These are phyloP conservation scores for Botrytis squamosa DNA, from an alignment of 2,329 filamentous ascomycete genomes.

Conservation along the genomic window DNA sequence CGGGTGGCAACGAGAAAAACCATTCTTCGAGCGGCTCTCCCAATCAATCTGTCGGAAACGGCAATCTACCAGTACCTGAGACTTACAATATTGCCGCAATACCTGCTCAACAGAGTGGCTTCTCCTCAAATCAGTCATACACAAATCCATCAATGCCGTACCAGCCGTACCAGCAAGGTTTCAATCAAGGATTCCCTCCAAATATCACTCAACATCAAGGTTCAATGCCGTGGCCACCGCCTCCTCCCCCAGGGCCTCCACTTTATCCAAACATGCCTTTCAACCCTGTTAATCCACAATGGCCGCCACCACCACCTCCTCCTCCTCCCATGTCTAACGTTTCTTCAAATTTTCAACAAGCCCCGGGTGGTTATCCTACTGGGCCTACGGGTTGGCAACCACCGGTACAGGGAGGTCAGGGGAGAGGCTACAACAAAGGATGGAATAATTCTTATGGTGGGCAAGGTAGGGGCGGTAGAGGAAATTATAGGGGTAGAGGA, in stretches of 20 bases:
- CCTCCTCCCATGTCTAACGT: slow-evolving; percentile 19
- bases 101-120: slow-evolving; percentile 4
- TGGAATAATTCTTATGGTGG: slow-evolving; percentile 30
- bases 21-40: slow-evolving; percentile 7
- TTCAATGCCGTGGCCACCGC: slow-evolving; percentile 26
- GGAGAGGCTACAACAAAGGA: slow-evolving; percentile 31
- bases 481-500: slow-evolving; percentile 33
- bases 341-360: slow-evolving; percentile 25
- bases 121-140: slow-evolving; percentile 9
- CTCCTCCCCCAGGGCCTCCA: slow-evolving; percentile 31
- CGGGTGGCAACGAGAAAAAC: background rate
- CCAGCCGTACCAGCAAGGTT: slow-evolving; percentile 29
- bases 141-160: slow-evolving; percentile 25
- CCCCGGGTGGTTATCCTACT: slow-evolving; percentile 25
- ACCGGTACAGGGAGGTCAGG: slow-evolving; percentile 21
- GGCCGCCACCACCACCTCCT: slow-evolving; percentile 23
- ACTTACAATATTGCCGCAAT: background rate
- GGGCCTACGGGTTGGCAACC: slow-evolving; percentile 34
- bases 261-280: slow-evolving; percentile 26
- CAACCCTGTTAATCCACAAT: slow-evolving; percentile 20
- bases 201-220: slow-evolving; percentile 25
- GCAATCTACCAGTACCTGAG: slow-evolving; percentile 20
- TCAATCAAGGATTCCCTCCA: slow-evolving; percentile 32
- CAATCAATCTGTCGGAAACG: slow-evolving; percentile 20
- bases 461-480: slow-evolving; percentile 32